Evolutionary conservation across 2,329 filamentous ascomycete genomes (phyloP).

Genomic region (Colletotrichum sp.): DNA sequence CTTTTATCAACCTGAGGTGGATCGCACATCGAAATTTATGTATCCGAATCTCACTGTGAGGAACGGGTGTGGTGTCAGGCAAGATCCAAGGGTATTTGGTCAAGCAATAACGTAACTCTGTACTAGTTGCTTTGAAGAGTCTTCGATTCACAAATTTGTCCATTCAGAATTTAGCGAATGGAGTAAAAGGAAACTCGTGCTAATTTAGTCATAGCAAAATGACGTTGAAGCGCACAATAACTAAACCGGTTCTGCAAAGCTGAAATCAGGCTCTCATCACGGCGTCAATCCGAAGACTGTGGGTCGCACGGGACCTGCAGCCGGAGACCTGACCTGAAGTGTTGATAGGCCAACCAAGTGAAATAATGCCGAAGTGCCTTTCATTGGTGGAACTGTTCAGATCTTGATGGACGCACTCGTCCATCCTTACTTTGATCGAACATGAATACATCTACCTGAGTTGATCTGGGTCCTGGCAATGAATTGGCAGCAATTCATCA

Average conservation of each 20-base stretch:
- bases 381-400: not conserved
- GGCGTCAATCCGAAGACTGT: not conserved
- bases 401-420: not conserved
- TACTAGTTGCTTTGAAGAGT: too few relatives aligned
- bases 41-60: accelerated
- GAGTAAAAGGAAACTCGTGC: too few relatives aligned
- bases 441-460: not conserved
- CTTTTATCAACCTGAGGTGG: accelerated
- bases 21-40: accelerated
- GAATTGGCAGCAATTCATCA: not conserved
- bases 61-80: not conserved
- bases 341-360: not conserved
- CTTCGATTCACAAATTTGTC: too few relatives aligned
- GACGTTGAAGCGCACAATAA: too few relatives aligned
- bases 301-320: not conserved
- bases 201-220: too few relatives aligned
- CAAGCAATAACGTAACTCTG: too few relatives aligned
- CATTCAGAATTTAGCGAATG: too few relatives aligned
- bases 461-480: accelerated
- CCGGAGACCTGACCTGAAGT: not conserved
- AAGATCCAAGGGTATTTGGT: too few relatives aligned
- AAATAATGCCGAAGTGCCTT: not conserved
- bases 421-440: not conserved
- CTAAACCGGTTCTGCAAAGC: not conserved
- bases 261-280: not conserved